phyloP scores from a whole-genome alignment of 306 rosid species.

The Neltuma alba region DNA sequence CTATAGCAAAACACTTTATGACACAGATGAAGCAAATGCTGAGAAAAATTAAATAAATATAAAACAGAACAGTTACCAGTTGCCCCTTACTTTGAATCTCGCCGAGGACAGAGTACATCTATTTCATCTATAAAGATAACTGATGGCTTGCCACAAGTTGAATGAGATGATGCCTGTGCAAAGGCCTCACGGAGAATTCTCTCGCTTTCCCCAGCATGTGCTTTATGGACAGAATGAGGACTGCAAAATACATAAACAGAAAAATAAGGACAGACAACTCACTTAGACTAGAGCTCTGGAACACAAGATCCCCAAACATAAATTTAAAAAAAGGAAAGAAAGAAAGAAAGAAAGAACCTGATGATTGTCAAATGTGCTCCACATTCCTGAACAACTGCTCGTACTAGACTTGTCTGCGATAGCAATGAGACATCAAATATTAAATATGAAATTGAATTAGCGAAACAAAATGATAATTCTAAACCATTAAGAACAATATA shows the following conservation, averaged over 20 bases:
- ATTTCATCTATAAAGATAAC: conserved; percentile 88
- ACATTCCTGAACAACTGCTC: conserved; percentile 81
- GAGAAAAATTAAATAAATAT: conserved; percentile 18
- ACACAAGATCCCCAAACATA: conserved; percentile 1
- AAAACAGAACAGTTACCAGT: conserved; percentile 10
- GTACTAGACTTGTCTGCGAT: conserved; percentile 85
- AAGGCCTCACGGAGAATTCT: conserved; percentile 77
- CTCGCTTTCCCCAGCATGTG: conserved; percentile 90
- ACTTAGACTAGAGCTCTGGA: conserved; percentile 11
- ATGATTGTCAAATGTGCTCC: conserved; percentile 73
- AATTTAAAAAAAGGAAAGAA: not conserved
- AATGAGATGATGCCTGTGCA: conserved; percentile 66
- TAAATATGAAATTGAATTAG: not conserved
- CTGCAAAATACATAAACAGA: conserved; percentile 49
- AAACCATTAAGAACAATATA: not conserved
- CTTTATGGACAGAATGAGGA: conserved; percentile 74
- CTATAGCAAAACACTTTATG: not conserved
- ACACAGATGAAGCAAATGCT: conserved; percentile 24
- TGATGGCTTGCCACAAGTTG: conserved; percentile 61
- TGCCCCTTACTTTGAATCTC: conserved; percentile 69
- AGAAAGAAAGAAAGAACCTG: conserved; percentile 47
- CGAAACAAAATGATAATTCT: conserved; percentile 22
- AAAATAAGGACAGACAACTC: conserved; percentile 25
- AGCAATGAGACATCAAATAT: conserved; percentile 11
- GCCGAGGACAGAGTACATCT: conserved; percentile 89